Percentiles rank a stretch among this genome's conserved stretches.
phyloP scores from a whole-genome alignment of 208 protist genomes.

The Trypanosoma boissoni region DNA sequence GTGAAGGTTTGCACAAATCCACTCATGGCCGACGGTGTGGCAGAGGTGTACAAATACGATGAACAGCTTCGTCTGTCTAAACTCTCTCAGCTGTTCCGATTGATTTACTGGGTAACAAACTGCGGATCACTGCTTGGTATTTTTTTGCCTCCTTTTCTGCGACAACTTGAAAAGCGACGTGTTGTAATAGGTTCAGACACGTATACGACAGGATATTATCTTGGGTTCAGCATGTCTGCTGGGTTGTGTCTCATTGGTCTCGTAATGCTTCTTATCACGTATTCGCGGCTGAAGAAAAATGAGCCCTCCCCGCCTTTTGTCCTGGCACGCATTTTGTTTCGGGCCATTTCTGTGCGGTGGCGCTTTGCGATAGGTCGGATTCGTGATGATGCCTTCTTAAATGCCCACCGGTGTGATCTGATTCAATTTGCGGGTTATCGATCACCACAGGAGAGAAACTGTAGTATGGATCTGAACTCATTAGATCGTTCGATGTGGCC shows the following conservation, averaged over 20 bases:
- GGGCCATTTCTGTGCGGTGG: constrained; percentile 26
- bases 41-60: constrained; percentile 21
- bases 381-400: constrained; percentile 15
- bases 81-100: constrained; percentile 50
- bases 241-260: constrained; percentile 36
- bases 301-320: constrained; percentile 38
- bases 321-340: constrained; percentile 39
- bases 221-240: constrained; percentile 40
- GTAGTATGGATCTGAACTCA: background rate
- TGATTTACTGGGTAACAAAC: constrained; percentile 56
- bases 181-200: constrained; percentile 24
- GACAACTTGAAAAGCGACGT: constrained; percentile 31
- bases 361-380: constrained; percentile 25
- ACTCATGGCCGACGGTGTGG: constrained; percentile 64
- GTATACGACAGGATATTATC: constrained; percentile 67
- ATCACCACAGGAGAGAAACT: background rate
- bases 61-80: constrained; percentile 20
- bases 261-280: constrained; percentile 26
- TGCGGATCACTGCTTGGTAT: constrained; percentile 50
- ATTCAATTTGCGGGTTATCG: constrained; percentile 11
- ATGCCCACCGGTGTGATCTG: constrained; percentile 10
- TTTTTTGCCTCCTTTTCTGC: constrained; percentile 51
- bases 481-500: background rate
- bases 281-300: constrained; percentile 31
- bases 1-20: constrained; percentile 79